Percentiles rank a stretch among this genome's conserved stretches.
Conservation (phyloP, 345 rosid species). For the Corymbia maculata region DNA sequence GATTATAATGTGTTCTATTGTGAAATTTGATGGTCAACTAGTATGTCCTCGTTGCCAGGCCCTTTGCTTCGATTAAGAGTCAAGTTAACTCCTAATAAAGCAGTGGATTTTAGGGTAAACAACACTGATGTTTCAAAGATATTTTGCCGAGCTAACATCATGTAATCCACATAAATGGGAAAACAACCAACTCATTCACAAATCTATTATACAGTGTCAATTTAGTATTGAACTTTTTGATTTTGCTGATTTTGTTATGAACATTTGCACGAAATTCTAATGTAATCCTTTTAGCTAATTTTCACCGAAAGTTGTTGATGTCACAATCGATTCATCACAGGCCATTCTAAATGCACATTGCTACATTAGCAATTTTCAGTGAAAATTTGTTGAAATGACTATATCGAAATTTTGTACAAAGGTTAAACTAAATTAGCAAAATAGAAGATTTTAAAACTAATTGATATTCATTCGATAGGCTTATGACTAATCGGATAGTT, state of each 20-base stretch:
- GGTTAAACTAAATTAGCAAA: no score
- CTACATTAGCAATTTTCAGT: not conserved
- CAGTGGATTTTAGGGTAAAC: not conserved
- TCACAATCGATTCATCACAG: not conserved
- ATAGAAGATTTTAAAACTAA: not conserved
- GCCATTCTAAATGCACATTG: not conserved
- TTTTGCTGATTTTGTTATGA: not conserved
- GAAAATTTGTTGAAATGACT: not conserved
- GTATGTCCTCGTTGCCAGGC: not conserved
- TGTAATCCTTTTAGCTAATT: not conserved
- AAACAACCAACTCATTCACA: not conserved
- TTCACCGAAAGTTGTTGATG: fast-evolving
- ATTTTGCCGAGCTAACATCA: not conserved
- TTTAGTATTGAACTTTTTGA: not conserved
- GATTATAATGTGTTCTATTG: not conserved
- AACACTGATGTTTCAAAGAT: not conserved
- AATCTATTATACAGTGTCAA: not conserved
- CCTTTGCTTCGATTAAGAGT: not conserved
- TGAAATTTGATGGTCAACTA: not conserved
- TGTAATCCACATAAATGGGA: not conserved
- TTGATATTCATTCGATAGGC: fast-evolving
- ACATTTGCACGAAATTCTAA: not conserved
- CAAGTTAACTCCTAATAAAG: not conserved
- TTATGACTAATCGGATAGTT: not conserved
- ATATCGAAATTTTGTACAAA: no score